A percentile compares a stretch with the other conserved stretches of the same genome.
Evolutionary conservation across 305 asterid species (phyloP).

Genomic region (Coffea humblotiana): DNA sequence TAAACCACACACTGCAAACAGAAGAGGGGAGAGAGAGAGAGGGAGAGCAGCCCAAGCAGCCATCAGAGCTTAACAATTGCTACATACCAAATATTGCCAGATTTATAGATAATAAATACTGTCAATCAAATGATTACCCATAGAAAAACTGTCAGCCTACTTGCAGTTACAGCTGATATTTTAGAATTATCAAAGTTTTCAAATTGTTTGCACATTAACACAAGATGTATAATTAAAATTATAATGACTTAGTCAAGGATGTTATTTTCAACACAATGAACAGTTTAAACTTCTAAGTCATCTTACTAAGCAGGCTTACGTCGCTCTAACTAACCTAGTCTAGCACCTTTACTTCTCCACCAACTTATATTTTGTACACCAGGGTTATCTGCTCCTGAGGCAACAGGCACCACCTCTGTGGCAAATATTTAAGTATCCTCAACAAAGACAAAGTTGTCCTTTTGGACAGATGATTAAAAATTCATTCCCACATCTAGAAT

Average conservation of each 20-base stretch:
- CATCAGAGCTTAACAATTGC: conserved; percentile 6
- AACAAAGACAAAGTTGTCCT: neutral
- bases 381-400: neutral
- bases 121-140: neutral
- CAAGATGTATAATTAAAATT: neutral
- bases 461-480: neutral
- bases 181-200: neutral
- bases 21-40: no score
- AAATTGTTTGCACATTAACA: neutral
- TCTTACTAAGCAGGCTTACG: neutral
- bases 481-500: neutral
- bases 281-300: neutral
- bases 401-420: neutral
- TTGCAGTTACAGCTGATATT: neutral
- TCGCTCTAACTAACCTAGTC: neutral
- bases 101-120: neutral
- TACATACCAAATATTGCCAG: neutral
- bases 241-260: neutral
- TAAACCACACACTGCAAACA: neutral
- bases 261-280: neutral
- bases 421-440: neutral
- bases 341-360: neutral
- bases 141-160: neutral
- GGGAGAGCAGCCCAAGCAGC: neutral
- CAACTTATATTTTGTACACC: neutral